phyloP scores from a whole-genome alignment of 2,329 filamentous ascomycete species.

The Phyllosticta citribraziliensis region DNA sequence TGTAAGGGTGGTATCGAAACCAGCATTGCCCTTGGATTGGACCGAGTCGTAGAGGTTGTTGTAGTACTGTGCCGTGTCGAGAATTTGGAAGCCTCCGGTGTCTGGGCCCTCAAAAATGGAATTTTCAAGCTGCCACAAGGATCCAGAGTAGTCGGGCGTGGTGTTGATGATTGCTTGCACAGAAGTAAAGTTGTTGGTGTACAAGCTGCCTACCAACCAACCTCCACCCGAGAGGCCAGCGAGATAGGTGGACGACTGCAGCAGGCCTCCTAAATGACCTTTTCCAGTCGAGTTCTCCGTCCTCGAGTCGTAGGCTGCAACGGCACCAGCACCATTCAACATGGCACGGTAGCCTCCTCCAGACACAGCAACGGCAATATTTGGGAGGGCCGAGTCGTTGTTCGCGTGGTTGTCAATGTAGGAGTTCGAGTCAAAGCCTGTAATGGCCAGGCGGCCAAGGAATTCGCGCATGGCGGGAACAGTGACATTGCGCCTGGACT shows the following conservation, averaged over 20 bases:
- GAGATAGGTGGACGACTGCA: slow-evolving; percentile 74
- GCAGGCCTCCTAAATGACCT: slow-evolving; percentile 67
- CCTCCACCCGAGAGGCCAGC: slow-evolving; percentile 72
- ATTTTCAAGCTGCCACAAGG: slow-evolving; percentile 54
- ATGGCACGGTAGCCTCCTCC: slow-evolving; percentile 84
- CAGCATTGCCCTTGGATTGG: slow-evolving; percentile 50
- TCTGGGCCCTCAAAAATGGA: slow-evolving; percentile 51
- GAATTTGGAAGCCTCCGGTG: slow-evolving; percentile 39
- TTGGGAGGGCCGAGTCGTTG: slow-evolving; percentile 51
- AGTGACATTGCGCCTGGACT: slow-evolving; percentile 61
- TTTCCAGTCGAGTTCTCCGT: slow-evolving; percentile 50
- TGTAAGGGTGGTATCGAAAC: slow-evolving; percentile 61
- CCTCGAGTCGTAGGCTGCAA: slow-evolving; percentile 70
- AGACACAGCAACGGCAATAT: slow-evolving; percentile 67
- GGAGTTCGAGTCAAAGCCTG: slow-evolving; percentile 62
- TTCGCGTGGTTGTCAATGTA: slow-evolving; percentile 56
- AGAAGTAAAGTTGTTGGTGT: slow-evolving; percentile 66
- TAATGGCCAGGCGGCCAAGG: slow-evolving; percentile 60
- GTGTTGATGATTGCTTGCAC: slow-evolving; percentile 47
- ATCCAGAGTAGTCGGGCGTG: slow-evolving; percentile 28
- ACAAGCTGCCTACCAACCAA: slow-evolving; percentile 78
- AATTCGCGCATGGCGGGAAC: slow-evolving; percentile 66
- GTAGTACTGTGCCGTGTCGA: slow-evolving; percentile 54
- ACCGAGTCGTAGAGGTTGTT: slow-evolving; percentile 49
- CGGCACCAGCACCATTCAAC: slow-evolving; percentile 69